These are phyloP conservation scores for Paramecium biaurelia DNA, from an alignment of 73 alveolate genomes.

Conservation along the genomic window DNA sequence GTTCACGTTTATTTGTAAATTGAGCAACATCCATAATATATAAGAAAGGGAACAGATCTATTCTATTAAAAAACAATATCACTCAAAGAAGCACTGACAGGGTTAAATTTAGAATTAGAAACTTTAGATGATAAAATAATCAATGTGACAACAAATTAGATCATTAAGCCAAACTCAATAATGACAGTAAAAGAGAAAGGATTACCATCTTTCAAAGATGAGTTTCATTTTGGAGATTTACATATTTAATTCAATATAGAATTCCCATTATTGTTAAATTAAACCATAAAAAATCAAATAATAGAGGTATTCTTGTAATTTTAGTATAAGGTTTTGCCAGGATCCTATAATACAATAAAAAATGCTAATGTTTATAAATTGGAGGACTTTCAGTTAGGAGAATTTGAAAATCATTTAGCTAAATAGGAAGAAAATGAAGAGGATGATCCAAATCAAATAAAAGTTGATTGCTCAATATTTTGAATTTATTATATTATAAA, in stretches of 20 bases:
- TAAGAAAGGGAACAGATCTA: slow-evolving; percentile 18
- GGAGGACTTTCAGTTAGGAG: not conserved
- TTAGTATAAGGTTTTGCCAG: not conserved
- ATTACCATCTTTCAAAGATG: not conserved
- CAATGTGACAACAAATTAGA: not conserved
- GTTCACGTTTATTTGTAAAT: not conserved
- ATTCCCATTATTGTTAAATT: not conserved
- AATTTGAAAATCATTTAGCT: not conserved
- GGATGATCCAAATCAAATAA: not conserved
- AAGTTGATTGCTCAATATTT: not conserved
- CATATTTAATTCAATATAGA: slow-evolving; percentile 5
- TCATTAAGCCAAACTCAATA: not conserved
- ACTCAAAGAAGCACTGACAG: not conserved
- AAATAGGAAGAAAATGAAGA: not conserved
- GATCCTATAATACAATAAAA: not conserved
- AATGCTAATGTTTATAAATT: not conserved
- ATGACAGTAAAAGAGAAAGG: not conserved
- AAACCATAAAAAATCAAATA: not conserved
- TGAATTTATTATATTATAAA: not conserved
- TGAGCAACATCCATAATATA: not conserved
- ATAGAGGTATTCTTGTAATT: not conserved
- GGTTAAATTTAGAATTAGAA: not conserved
- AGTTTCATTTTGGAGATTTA: not conserved
- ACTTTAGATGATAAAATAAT: not conserved
- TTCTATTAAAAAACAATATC: slow-evolving; percentile 2